Conservation (phyloP, 2,329 filamentous ascomycete species). For the Pleoardoris graminearum region DNA sequence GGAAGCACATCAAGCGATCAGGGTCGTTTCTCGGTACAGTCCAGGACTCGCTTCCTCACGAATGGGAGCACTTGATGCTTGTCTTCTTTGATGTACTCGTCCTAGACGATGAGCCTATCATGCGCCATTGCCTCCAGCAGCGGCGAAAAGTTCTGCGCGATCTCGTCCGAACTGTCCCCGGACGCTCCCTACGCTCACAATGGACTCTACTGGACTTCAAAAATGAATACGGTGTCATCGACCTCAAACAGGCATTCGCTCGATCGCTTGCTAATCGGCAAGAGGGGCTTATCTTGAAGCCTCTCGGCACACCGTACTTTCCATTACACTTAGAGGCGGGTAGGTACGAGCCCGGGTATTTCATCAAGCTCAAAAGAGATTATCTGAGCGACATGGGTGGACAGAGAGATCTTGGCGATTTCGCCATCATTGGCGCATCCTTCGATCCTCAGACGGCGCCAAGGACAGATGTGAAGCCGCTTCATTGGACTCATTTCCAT, state of each 20-base stretch:
- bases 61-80: conserved; percentile 62
- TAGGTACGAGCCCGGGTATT: conserved; percentile 47
- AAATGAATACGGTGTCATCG: conserved; percentile 32
- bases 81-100: conserved; percentile 64
- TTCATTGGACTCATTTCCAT: conserved; percentile 80
- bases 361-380: conserved; percentile 89
- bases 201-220: conserved; percentile 70
- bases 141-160: conserved; percentile 63
- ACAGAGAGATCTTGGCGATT: conserved; percentile 67
- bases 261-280: conserved; percentile 65
- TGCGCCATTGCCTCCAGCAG: conserved; percentile 60
- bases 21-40: conserved; percentile 70
- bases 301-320: conserved; percentile 76
- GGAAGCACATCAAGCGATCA: conserved; percentile 76
- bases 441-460: conserved; percentile 68
- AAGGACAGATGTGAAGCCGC: conserved; percentile 55
- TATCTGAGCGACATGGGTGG: conserved; percentile 80
- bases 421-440: conserved; percentile 75
- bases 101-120: conserved; percentile 57
- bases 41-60: conserved; percentile 65
- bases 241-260: conserved; percentile 59
- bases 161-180: conserved; percentile 59
- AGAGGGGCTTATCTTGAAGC: conserved; percentile 83
- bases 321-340: conserved; percentile 31
- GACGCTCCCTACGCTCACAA: conserved; percentile 68